Evolutionary conservation across 495 filamentous ascomycete species (phyloP).

Genomic region (Penicillium paradoxum): DNA sequence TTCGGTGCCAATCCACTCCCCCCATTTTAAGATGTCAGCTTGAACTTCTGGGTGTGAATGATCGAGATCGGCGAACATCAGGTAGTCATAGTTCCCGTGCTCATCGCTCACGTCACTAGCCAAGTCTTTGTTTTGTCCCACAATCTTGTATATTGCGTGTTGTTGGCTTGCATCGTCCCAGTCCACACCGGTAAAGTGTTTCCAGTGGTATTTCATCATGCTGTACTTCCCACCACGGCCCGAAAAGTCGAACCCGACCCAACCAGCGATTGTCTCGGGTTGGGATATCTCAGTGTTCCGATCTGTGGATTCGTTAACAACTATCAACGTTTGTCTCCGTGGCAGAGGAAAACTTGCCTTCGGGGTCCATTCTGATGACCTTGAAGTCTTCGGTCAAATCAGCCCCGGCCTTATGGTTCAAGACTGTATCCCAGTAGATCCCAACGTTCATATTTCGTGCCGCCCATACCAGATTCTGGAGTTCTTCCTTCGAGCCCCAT

Average conservation of each 20-base stretch:
- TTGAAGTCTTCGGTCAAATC: conserved; percentile 56
- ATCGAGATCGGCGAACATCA: conserved; percentile 66
- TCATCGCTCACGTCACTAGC: conserved; percentile 58
- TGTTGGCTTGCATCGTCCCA: conserved; percentile 53
- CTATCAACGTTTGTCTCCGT: background rate
- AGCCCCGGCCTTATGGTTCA: conserved; percentile 73
- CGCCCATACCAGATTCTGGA: conserved; percentile 45
- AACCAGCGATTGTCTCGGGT: conserved; percentile 60
- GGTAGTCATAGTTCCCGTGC: conserved; percentile 69
- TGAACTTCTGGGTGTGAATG: conserved; percentile 61
- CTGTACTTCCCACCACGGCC: conserved; percentile 58
- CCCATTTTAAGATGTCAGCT: conserved; percentile 63
- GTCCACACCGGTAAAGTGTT: conserved; percentile 67
- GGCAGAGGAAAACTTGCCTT: conserved; percentile 25
- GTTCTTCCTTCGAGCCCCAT: conserved; percentile 63
- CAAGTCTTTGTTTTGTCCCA: conserved; percentile 59
- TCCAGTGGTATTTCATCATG: conserved; percentile 57
- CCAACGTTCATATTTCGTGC: conserved; percentile 52
- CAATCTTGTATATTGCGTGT: conserved; percentile 63
- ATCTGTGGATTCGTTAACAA: conserved; percentile 27
- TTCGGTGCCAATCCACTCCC: conserved; percentile 57
- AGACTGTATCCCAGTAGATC: conserved; percentile 67
- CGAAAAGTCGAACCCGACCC: conserved; percentile 64
- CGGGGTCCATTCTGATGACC: conserved; percentile 56
- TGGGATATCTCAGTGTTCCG: conserved; percentile 49